These are phyloP conservation scores for Exutisphaerella laricina DNA, from an alignment of 2,329 filamentous ascomycete species.

Conservation along the genomic window DNA sequence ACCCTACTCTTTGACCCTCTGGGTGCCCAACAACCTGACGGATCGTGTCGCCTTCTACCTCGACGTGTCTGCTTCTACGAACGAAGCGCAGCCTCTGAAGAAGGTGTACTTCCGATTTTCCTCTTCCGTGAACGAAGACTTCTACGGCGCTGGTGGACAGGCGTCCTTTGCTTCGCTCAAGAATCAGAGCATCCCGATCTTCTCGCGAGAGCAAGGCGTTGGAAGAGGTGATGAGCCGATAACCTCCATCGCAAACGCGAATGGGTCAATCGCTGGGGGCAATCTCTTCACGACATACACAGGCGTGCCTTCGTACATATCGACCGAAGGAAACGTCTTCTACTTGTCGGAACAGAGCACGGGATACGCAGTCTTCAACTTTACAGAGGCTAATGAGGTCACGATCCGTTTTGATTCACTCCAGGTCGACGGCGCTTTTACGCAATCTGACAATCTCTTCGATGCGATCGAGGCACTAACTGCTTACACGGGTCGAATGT, in stretches of 20 bases:
- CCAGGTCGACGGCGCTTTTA: constrained; percentile 24
- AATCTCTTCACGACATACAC: constrained; percentile 34
- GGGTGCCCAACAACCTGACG: constrained; percentile 18
- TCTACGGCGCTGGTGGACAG: constrained; percentile 28
- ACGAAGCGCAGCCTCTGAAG: constrained; percentile 15
- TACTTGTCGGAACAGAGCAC: constrained; percentile 30
- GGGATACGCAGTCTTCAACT: constrained; percentile 33
- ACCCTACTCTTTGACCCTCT: constrained; percentile 21
- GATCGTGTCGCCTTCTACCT: constrained; percentile 24
- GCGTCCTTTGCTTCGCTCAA: constrained; percentile 28
- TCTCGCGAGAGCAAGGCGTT: constrained; percentile 29
- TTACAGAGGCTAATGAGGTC: constrained; percentile 22
- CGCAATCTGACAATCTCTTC: constrained; percentile 25
- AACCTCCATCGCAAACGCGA: constrained; percentile 23
- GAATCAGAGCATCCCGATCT: constrained; percentile 27
- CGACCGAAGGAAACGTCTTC: constrained; percentile 30
- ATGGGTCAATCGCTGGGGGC: constrained; percentile 28
- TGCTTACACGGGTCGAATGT: constrained; percentile 33
- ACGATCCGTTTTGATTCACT: constrained; percentile 24
- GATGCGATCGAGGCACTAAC: constrained; percentile 33
- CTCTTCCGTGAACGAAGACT: constrained; percentile 23
- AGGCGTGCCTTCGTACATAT: constrained; percentile 32
- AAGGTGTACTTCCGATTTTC: constrained; percentile 25
- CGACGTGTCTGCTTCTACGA: constrained; percentile 11
- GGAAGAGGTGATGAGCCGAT: constrained; percentile 29